Percentiles rank a stretch among this genome's conserved stretches.
Evolutionary conservation across 441 rosid species (phyloP).

Genomic region (Bocquillonia castaneifolia): DNA sequence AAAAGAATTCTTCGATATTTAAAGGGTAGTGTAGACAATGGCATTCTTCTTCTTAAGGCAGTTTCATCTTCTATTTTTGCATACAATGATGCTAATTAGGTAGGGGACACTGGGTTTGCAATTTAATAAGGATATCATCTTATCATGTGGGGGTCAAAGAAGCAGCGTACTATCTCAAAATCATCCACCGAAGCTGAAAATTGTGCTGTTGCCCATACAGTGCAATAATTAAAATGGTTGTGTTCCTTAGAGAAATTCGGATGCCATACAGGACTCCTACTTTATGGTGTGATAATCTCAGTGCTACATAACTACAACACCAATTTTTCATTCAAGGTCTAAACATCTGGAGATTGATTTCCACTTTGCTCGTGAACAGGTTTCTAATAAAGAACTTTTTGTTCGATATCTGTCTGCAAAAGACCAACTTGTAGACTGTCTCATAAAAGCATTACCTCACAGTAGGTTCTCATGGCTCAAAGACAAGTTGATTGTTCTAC

Average conservation of each 20-base stretch:
- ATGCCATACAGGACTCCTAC: rapidly evolving
- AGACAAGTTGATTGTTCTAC: too few relatives aligned
- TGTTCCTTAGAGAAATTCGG: not conserved
- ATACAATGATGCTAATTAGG: not conserved
- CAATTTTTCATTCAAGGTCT: not conserved
- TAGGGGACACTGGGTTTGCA: too few relatives aligned
- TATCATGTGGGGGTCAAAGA: too few relatives aligned
- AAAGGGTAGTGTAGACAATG: not conserved
- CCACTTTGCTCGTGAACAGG: not conserved
- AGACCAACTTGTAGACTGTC: not conserved
- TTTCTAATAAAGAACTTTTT: not conserved
- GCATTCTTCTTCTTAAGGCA: not conserved
- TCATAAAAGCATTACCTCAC: not conserved
- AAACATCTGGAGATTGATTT: constrained; percentile 1
- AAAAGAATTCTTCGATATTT: not conserved
- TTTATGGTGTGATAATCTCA: not conserved
- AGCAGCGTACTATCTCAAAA: too few relatives aligned
- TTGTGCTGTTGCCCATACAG: not conserved
- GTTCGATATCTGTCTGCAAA: not conserved
- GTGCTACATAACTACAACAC: not conserved
- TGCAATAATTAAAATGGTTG: not conserved
- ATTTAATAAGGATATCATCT: too few relatives aligned
- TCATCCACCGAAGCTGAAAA: too few relatives aligned
- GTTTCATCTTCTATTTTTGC: not conserved
- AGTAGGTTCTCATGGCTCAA: too few relatives aligned